Base-by-base conservation (phyloP, 2,329 filamentous ascomycete species). In the Byssoonygena ceratinophila region DNA sequence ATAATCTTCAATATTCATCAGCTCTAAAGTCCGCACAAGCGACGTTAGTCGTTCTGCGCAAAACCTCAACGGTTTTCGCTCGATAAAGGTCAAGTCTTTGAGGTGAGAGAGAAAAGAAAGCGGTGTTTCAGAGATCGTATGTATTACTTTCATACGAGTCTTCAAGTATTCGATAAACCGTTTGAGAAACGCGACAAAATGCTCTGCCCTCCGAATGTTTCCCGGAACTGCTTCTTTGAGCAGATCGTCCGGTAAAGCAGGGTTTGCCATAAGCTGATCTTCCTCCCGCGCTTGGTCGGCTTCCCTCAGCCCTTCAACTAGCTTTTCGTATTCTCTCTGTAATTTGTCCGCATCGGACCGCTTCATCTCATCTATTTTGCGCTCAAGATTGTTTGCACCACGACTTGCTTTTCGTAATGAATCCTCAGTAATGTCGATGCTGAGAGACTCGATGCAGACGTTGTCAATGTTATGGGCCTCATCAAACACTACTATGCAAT, bases 391-490 rank as follows among this genome's bases (percentile, higher is more conserved):
- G 59, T 84, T 84, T 11, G 91, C 94, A 4, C 92, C 92, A 58
- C 89, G 79, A 1, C 89, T 90, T 18, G 92, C 92, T 70, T 88
- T 94, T 20, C 90, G 81, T 50, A 98, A 69, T 0, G 91, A 96
- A 60, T 97, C 92, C 65, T 98, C 90, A 0, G 91, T 97, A 53
- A 98, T 80, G 63, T 98, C 92, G 39, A 95, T 97, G 64, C 92
- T 98, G 11, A 97, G 74, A 1, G 92, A 91, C 65, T 98, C 92
- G 59, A 98, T 98, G 67, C 94, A 98, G 54, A 98, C 92, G 65
- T 98, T 98, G 76, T 98, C 92, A 61, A 98, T 98, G 64, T 98
- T 98, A 73, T 98, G 92, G 12, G 92, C 92, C 69, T 98, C 92
- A 64, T 98, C 92, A 59, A 98, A 98, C 2, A 98, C 92, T 18